Evolutionary conservation across 345 rosid species (phyloP).

Genomic region (Gossypioides kirkii): DNA sequence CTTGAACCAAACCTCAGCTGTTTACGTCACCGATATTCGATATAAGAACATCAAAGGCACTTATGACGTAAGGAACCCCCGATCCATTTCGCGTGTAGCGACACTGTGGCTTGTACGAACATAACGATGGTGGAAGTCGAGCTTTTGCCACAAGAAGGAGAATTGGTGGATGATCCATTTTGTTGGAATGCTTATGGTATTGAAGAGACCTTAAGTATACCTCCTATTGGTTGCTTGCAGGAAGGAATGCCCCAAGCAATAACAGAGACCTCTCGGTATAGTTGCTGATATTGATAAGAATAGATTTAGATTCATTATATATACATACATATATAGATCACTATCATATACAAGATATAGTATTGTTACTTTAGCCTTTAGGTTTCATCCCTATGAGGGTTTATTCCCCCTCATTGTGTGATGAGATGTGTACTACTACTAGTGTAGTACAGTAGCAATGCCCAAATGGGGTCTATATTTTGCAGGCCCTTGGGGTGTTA

Average conservation of each 20-base stretch:
- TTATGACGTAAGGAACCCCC: neutral
- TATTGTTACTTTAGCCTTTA: neutral
- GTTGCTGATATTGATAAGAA: neutral
- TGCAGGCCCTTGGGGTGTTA: no score
- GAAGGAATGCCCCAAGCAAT: neutral
- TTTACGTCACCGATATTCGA: neutral
- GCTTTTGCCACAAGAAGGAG: neutral
- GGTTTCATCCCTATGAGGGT: neutral
- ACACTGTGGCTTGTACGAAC: neutral
- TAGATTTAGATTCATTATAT: neutral
- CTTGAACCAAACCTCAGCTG: neutral
- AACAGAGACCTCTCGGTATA: neutral
- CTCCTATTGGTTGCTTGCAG: conserved; percentile 1
- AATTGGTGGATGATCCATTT: neutral
- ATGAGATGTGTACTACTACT: neutral
- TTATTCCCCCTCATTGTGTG: neutral
- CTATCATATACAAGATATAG: neutral
- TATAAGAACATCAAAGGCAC: neutral
- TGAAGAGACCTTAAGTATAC: conserved; percentile 3
- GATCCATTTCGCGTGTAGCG: neutral
- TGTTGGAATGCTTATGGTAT: conserved; percentile 5
- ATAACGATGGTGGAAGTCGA: neutral
- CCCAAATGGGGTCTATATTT: neutral
- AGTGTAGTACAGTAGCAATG: neutral
- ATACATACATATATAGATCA: neutral